A percentile compares a stretch with the other conserved stretches of the same genome.
These are phyloP conservation scores for Cladophialophora yegresii DNA, from an alignment of 2,329 filamentous ascomycete genomes.

Conservation along the genomic window DNA sequence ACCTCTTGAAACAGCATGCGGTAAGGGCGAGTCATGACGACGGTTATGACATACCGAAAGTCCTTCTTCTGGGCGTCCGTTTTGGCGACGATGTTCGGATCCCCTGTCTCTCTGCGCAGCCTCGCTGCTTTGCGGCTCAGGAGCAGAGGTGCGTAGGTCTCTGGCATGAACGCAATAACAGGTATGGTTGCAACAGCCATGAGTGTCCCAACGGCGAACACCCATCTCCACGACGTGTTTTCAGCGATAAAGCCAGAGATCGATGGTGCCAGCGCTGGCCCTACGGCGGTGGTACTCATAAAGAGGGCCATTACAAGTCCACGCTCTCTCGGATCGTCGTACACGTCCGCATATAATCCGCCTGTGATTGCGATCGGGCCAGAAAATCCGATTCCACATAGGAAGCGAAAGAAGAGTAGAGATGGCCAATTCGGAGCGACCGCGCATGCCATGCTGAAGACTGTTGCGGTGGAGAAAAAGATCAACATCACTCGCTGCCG, in stretches of 20 bases:
- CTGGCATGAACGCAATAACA: slow-evolving; percentile 64
- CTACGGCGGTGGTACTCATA: slow-evolving; percentile 47
- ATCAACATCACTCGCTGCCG: slow-evolving; percentile 49
- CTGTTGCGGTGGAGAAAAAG: slow-evolving; percentile 51
- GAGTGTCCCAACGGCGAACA: slow-evolving; percentile 64
- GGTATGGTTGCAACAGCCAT: slow-evolving; percentile 62
- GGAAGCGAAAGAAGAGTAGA: slow-evolving; percentile 47
- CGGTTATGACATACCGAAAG: slow-evolving; percentile 50
- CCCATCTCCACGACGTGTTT: slow-evolving; percentile 50
- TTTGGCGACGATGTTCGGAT: slow-evolving; percentile 56
- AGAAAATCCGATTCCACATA: slow-evolving; percentile 46
- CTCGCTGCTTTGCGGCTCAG: slow-evolving; percentile 59
- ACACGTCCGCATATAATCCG: slow-evolving; percentile 52
- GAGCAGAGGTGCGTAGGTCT: slow-evolving; percentile 63
- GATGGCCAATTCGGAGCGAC: slow-evolving; percentile 47
- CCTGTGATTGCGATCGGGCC: slow-evolving; percentile 49
- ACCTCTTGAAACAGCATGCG: slow-evolving; percentile 72
- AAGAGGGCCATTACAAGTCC: slow-evolving; percentile 48
- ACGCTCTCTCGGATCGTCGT: slow-evolving; percentile 45
- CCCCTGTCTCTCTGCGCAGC: slow-evolving; percentile 59
- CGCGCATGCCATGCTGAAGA: slow-evolving; percentile 48
- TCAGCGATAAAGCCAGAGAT: slow-evolving; percentile 51
- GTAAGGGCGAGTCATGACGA: slow-evolving; percentile 70
- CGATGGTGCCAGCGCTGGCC: slow-evolving; percentile 48
- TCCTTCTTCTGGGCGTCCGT: slow-evolving; percentile 63